These are phyloP conservation scores for Penicillium oxalicum DNA, from an alignment of 2,329 filamentous ascomycete genomes.

Conservation along the genomic window DNA sequence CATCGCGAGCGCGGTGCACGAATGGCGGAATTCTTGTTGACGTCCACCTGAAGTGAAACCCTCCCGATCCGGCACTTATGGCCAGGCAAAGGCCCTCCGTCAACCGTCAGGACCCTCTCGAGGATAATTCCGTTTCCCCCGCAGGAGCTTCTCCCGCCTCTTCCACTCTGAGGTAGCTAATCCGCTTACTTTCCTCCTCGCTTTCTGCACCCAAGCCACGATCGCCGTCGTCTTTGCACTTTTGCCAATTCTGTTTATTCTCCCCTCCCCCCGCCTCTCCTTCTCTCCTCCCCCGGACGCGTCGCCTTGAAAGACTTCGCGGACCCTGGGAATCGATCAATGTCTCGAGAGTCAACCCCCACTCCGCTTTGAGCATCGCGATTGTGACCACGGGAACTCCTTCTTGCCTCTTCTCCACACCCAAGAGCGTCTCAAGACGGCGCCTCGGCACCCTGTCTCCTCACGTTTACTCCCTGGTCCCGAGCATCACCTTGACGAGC, in stretches of 20 bases:
- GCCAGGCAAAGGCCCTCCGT: constrained; percentile 42
- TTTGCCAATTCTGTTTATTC: not conserved
- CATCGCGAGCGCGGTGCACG: constrained; percentile 22
- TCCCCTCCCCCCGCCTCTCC: not conserved
- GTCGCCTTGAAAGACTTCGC: no score
- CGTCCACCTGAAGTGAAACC: constrained; percentile 25
- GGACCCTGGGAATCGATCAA: no score
- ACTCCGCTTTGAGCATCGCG: not conserved
- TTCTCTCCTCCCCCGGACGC: not conserved
- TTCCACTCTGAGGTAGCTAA: constrained; percentile 34
- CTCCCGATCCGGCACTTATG: constrained; percentile 39
- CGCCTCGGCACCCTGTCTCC: no score
- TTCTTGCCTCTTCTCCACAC: not conserved
- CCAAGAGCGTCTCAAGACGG: not conserved
- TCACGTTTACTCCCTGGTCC: no score
- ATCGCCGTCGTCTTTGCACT: not conserved
- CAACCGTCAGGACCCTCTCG: constrained; percentile 40
- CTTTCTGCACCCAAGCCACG: not conserved
- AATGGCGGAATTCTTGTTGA: constrained; percentile 39
- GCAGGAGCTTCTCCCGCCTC: constrained; percentile 26
- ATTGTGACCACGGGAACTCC: constrained; percentile 1
- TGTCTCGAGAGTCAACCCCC: no score
- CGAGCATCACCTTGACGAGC: no score
- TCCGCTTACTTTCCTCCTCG: constrained; percentile 18
- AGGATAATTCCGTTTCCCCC: constrained; percentile 35